Evolutionary conservation across 2,329 filamentous ascomycete species (phyloP), one percentile per base, ranked within the genome.

Genomic region (Fusarium sp.): DNA sequence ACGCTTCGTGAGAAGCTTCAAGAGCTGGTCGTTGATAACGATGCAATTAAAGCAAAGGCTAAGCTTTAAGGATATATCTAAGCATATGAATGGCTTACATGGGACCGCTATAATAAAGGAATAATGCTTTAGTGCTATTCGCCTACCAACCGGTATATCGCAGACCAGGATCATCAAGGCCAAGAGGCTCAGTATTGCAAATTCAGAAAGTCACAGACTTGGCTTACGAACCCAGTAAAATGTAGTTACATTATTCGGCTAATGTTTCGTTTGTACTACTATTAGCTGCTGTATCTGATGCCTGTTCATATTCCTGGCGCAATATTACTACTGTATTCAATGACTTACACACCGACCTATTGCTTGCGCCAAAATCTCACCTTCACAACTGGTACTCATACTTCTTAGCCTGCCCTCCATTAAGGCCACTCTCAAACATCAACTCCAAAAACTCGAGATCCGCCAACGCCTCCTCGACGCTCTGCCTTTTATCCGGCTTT

Each of bases 401-500:
- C 70, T 75, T 82, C 74, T 83, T 82, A 51, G 70, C 72, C 53
- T 79, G 81, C 1, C 86, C 86, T 39, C 82, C 80, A 48, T 83
- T 76, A 61, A 85, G 83, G 24, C 85, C 86, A 66, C 87, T 88
- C 54, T 77, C 81, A 77, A 88, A 80, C 82, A 88, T 85, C 76
- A 81, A 83, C 79, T 88, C 86, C 75, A 91, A 76, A 70, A 92
- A 81, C 80, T 91, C 88, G 71, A 93, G 78, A 81, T 93, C 91
- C 13, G 82, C 86, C 75, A 92, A 78, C 1, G 90, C 90, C 82
- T 90, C 85, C 77, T 90, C 86, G 0, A 88, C 86, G 14, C 83
- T 83, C 81, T 91, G 89, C 72, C 84, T 81, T n/a, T 83, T 78
- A 73, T 91, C 85, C 20, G 81, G 80, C 69, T 81, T 82, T 24